Evolutionary conservation across 2,329 filamentous ascomycete species (phyloP).

Genomic region (Bipolaris zeicola): DNA sequence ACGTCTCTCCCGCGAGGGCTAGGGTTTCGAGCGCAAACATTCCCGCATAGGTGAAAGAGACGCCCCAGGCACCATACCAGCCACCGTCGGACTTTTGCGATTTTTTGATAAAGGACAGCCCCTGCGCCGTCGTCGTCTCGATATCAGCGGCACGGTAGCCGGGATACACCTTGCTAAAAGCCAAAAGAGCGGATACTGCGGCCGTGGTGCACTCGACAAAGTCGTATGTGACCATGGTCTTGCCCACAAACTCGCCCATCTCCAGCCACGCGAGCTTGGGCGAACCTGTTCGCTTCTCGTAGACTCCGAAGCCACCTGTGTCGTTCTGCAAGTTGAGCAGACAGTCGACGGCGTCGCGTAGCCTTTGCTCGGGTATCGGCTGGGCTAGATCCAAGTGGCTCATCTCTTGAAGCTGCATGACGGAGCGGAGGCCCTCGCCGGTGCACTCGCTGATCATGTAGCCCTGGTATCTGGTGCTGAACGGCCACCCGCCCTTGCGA

Average conservation of each 20-base stretch:
- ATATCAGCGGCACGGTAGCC: slow-evolving; percentile 2
- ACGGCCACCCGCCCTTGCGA: slow-evolving; percentile 9
- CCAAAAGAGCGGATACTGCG: neutral
- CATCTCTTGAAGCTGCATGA: slow-evolving; percentile 3
- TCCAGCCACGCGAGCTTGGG: no score
- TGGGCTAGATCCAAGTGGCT: no score
- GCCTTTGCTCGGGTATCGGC: no score
- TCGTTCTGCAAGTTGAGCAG: slow-evolving; percentile 6
- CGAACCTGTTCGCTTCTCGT: neutral
- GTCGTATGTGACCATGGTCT: slow-evolving; percentile 1
- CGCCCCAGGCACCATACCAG: slow-evolving; percentile 9
- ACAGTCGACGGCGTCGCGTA: slow-evolving; percentile 4
- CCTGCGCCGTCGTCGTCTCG: neutral
- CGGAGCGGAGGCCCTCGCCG: slow-evolving; percentile 1
- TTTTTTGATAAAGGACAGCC: neutral
- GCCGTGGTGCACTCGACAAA: slow-evolving; percentile 7
- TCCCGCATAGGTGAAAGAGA: slow-evolving; percentile 9
- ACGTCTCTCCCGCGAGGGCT: neutral
- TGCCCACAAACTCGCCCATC: slow-evolving; percentile 4
- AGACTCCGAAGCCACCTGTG: slow-evolving; percentile 1
- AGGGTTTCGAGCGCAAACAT: slow-evolving; percentile 11
- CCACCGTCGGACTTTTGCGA: slow-evolving; percentile 5
- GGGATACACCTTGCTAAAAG: slow-evolving; percentile 2
- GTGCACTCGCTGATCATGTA: slow-evolving; percentile 5
- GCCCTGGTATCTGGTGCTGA: slow-evolving; percentile 6